Base-by-base conservation (phyloP, 2,329 filamentous ascomycete species). In the Ploettnerulaceae sp. region DNA sequence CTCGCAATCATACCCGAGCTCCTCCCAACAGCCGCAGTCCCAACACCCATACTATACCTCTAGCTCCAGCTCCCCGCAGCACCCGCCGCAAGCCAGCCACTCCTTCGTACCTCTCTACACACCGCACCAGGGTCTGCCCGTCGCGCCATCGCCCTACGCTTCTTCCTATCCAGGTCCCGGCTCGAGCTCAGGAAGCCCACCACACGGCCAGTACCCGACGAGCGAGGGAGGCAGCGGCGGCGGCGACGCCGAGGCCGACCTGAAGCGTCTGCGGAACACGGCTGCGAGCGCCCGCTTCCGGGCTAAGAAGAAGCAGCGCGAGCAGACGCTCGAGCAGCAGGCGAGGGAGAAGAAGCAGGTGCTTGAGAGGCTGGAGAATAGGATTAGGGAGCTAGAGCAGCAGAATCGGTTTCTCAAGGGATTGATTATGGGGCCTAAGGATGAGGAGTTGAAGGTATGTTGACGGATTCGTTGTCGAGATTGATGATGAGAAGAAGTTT, bases 291-390 rank as follows among this genome's bases (percentile, higher is more conserved):
- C 89, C 11, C 83, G 89, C 38, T 95, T 95, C 75, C 84, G 89
- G 48, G 81, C 91, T 64, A 95, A 95, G 80, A 95, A 95, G 81
- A 95, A 95, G 77, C 86, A 90, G 69, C 82, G 89, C 38, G 89
- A 95, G 71, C 84, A 89, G 65, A 83, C 84, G 11, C 78, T 94
- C 38, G 87, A 91, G 67, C 80, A 80, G 60, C 83, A 79, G 7
- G 82, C 86, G 61, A 86, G 89, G 66, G 88, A 94, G 58, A 85
- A 90, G 67, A 77, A 79, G 22, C 84, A 90, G 33, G 89, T 87
- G 69, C 84, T 90, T 41, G 73, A 76, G 28, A 71, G 71, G 14
- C 75, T 95, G 9, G 86, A 94, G 68, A 75, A 74, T 57, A 80
- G 80, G 51, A 82, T 91, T 34, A 74, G 75, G 45, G 82, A 88